Conservation (phyloP, 495 filamentous ascomycete species). For the Aspergillus sclerotiicarbonarius region DNA sequence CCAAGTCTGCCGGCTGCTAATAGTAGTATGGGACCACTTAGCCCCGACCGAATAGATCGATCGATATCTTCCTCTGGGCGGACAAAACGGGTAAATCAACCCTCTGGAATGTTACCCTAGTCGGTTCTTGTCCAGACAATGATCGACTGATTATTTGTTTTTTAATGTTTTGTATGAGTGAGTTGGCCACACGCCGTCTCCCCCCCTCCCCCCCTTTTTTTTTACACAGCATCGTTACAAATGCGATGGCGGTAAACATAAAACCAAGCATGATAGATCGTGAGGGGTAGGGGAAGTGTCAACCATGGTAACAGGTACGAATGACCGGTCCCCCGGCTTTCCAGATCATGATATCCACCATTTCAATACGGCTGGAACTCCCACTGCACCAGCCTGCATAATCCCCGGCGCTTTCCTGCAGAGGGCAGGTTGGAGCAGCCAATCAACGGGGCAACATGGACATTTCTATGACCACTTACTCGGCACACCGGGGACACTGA, state of each 20-base stretch:
- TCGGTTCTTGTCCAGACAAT: neutral
- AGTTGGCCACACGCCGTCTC: neutral
- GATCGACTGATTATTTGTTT: neutral
- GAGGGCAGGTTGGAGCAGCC: conserved; percentile 8
- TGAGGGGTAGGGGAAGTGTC: conserved; percentile 13
- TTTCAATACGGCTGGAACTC: neutral
- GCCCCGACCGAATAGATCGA: conserved; percentile 14
- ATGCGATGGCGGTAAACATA: neutral
- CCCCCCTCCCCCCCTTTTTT: neutral
- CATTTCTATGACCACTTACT: conserved; percentile 11
- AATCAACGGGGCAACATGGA: conserved; percentile 17
- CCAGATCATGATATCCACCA: neutral
- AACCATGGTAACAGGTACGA: conserved; percentile 8
- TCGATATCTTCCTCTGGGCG: conserved; percentile 11
- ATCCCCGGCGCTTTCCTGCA: conserved; percentile 11
- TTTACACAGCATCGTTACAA: neutral
- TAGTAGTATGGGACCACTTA: conserved; percentile 16
- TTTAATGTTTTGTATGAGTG: neutral
- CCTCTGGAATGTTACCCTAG: neutral
- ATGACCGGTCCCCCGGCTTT: neutral
- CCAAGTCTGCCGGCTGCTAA: conserved; percentile 22
- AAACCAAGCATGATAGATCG: conserved; percentile 4
- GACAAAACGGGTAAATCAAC: conserved; percentile 1
- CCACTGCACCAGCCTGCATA: conserved; percentile 13
- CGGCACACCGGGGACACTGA: conserved; percentile 9